Percentiles rank a stretch among this genome's conserved stretches.
phyloP scores from a whole-genome alignment of 495 filamentous ascomycete genomes.

The Bacidia gigantensis region DNA sequence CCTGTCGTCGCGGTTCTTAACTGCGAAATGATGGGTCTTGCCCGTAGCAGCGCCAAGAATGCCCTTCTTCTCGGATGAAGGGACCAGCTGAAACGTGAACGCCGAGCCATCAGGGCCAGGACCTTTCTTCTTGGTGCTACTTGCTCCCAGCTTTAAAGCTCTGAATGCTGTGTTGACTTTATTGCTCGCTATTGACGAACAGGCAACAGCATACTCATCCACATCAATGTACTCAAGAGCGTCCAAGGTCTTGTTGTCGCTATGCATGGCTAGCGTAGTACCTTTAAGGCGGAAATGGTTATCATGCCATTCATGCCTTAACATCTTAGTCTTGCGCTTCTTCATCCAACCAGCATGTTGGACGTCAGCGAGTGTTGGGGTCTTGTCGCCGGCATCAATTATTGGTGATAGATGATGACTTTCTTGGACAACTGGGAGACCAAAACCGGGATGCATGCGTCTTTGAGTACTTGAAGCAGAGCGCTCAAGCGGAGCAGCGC shows the following conservation, averaged over 20 bases:
- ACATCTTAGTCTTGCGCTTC: constrained; percentile 79
- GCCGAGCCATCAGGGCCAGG: constrained; percentile 40
- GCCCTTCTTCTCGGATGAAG: constrained; percentile 47
- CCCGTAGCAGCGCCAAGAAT: constrained; percentile 28
- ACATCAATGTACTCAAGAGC: constrained; percentile 81
- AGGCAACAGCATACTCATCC: constrained; percentile 89
- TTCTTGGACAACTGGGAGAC: constrained; percentile 22
- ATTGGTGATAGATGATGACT: constrained; percentile 25
- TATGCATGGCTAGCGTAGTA: constrained; percentile 71
- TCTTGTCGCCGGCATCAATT: constrained; percentile 12
- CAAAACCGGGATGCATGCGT: constrained; percentile 17
- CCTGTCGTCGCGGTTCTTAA: constrained; percentile 70
- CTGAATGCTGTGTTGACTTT: constrained; percentile 85
- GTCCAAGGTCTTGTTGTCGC: constrained; percentile 39
- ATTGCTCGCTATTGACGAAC: constrained; percentile 55
- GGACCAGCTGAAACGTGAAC: constrained; percentile 86
- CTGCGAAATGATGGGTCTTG: constrained; percentile 92
- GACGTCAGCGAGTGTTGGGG: constrained; percentile 25
- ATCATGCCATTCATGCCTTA: constrained; percentile 90
- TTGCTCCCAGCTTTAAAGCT: constrained; percentile 52
- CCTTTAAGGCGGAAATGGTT: constrained; percentile 75
- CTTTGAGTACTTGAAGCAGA: constrained; percentile 13
- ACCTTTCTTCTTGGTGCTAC: constrained; percentile 33
- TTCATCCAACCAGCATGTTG: constrained; percentile 78
- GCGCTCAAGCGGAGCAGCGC: constrained; percentile 14